phyloP scores from a whole-genome alignment of 2,329 filamentous ascomycete species.

The Zasmidium cellare region DNA sequence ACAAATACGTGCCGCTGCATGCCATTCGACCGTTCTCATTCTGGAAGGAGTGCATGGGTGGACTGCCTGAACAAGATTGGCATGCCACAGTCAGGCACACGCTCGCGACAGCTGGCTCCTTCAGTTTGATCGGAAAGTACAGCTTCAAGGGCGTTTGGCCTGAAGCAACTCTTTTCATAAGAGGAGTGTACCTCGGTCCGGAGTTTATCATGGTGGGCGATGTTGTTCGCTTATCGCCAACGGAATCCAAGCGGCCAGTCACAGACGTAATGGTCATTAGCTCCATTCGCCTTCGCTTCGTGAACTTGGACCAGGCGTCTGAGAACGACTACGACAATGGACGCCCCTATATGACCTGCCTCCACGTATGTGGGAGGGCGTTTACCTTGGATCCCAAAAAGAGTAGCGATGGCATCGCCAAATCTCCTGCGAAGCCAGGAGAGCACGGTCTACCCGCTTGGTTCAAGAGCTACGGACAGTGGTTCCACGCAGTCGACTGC shows the following conservation, averaged over 20 bases:
- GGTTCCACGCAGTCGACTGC: slow-evolving; percentile 52
- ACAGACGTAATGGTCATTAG: slow-evolving; percentile 57
- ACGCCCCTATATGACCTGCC: slow-evolving; percentile 43
- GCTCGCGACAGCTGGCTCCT: slow-evolving; percentile 53
- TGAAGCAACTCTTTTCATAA: slow-evolving; percentile 52
- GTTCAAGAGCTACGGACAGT: slow-evolving; percentile 46
- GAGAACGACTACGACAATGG: slow-evolving; percentile 44
- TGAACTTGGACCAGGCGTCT: slow-evolving; percentile 49
- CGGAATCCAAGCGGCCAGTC: slow-evolving; percentile 30
- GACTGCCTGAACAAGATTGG: slow-evolving; percentile 41
- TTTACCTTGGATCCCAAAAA: slow-evolving; percentile 44
- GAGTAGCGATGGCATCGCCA: slow-evolving; percentile 33
- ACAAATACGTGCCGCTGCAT: slow-evolving; percentile 56
- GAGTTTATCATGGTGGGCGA: slow-evolving; percentile 59
- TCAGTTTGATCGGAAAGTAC: slow-evolving; percentile 54
- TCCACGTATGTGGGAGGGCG: slow-evolving; percentile 52
- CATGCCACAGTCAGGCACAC: slow-evolving; percentile 58
- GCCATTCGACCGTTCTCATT: slow-evolving; percentile 57
- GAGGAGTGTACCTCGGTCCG: slow-evolving; percentile 57
- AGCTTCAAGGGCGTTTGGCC: slow-evolving; percentile 58
- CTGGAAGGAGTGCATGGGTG: slow-evolving; percentile 52
- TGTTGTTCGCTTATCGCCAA: slow-evolving; percentile 49
- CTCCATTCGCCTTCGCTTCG: slow-evolving; percentile 53
- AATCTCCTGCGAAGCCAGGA: slow-evolving; percentile 22
- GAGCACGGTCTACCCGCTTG: slow-evolving; percentile 22